A percentile compares a stretch with the other conserved stretches of the same genome.
Conservation (phyloP, 2,329 filamentous ascomycete species). For the Cladophialophora immunda region DNA sequence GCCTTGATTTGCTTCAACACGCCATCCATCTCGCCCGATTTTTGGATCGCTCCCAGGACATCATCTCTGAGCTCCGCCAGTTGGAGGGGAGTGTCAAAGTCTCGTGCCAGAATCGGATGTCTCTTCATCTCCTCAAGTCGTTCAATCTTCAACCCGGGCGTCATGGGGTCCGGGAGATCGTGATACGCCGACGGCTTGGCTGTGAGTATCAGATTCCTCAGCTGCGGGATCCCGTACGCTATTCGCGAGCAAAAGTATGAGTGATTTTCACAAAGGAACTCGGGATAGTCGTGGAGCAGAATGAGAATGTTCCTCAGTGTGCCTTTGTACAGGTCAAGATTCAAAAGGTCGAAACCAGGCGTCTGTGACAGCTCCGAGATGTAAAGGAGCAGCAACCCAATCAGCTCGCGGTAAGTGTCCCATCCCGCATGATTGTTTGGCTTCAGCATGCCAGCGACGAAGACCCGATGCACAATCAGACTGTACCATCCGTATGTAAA, state of each 20-base stretch:
- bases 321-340: constrained; percentile 85
- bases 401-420: constrained; percentile 75
- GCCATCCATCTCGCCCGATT: constrained; percentile 57
- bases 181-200: constrained; percentile 75
- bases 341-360: constrained; percentile 71
- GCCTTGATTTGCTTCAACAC: constrained; percentile 73
- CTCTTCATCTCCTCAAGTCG: constrained; percentile 77
- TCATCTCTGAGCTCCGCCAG: constrained; percentile 62
- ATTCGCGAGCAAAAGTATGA: constrained; percentile 82
- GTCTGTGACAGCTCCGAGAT: constrained; percentile 82
- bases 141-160: constrained; percentile 77
- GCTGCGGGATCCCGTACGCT: constrained; percentile 82
- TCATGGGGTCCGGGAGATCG: constrained; percentile 77
- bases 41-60: constrained; percentile 62
- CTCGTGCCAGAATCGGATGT: constrained; percentile 70
- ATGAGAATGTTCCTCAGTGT: constrained; percentile 83
- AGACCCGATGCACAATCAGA: constrained; percentile 82
- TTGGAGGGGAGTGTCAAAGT: constrained; percentile 62
- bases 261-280: constrained; percentile 90
- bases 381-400: constrained; percentile 76
- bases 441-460: constrained; percentile 80
- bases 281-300: constrained; percentile 91
- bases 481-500: constrained; percentile 88
- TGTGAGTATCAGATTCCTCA: constrained; percentile 86
- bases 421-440: constrained; percentile 76